Conservation (phyloP, 768 basidiomycete species). For the Leccinum barrowsii region DNA sequence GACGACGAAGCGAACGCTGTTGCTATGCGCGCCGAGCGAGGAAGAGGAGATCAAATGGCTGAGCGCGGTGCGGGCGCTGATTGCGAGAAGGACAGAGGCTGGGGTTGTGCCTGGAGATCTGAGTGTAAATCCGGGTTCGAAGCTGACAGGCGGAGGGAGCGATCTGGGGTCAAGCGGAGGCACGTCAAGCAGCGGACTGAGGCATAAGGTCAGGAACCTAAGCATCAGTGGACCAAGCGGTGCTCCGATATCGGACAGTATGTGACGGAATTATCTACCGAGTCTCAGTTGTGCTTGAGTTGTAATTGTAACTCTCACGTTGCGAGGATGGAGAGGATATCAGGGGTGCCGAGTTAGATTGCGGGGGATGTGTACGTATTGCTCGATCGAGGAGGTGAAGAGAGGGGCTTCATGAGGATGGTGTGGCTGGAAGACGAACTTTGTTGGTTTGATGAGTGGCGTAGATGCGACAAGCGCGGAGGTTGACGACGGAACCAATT, state of each 20-base stretch:
- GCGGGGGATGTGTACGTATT: conserved; percentile 1
- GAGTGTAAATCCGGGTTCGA: conserved; percentile 22
- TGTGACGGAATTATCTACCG: conserved; percentile 22
- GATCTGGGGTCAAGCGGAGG: conserved; percentile 23
- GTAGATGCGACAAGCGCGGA: conserved; percentile 34
- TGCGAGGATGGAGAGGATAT: conserved; percentile 3
- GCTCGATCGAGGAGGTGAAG: not conserved
- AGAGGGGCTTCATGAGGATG: not conserved
- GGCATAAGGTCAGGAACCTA: conserved; percentile 45
- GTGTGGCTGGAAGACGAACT: conserved; percentile 11
- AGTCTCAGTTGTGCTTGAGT: conserved; percentile 1
- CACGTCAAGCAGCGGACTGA: conserved; percentile 37
- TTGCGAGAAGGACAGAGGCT: conserved; percentile 63
- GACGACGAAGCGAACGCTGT: conserved; percentile 84
- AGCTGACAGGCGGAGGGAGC: conserved; percentile 4
- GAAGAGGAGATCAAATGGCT: conserved; percentile 99
- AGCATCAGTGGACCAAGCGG: conserved; percentile 39
- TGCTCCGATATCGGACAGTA: conserved; percentile 23
- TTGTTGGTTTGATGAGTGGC: conserved; percentile 33
- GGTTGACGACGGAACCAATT: conserved; percentile 17
- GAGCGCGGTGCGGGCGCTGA: conserved; percentile 88
- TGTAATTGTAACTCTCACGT: conserved; percentile 27
- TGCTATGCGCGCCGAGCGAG: conserved; percentile 92
- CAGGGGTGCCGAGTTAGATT: conserved; percentile 2
- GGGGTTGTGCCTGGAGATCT: conserved; percentile 48